Conservation (phyloP, 768 basidiomycete species). For the Lanmaoa pseudosensibilis region DNA sequence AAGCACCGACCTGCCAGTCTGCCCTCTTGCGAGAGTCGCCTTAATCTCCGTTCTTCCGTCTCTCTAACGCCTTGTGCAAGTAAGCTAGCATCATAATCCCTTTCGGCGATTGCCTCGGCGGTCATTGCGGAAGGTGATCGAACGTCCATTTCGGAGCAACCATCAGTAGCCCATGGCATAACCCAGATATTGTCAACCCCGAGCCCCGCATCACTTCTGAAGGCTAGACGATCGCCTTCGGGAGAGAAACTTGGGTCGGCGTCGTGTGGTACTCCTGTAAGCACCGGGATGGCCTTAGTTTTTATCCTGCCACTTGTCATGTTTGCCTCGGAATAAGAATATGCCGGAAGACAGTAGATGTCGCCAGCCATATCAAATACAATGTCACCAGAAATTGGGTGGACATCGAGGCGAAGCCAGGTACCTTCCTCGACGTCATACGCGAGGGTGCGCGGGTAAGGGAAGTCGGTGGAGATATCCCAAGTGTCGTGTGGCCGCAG, state of each 20-base stretch:
- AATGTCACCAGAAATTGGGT: conserved; percentile 67
- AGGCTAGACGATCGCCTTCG: conserved; percentile 59
- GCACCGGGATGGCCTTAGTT: conserved; percentile 55
- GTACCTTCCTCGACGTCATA: conserved; percentile 75
- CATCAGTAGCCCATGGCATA: conserved; percentile 51
- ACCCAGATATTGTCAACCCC: conserved; percentile 79
- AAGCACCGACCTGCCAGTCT: conserved; percentile 42
- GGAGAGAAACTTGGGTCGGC: conserved; percentile 76
- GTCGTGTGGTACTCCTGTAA: conserved; percentile 67
- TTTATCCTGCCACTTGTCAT: conserved; percentile 20
- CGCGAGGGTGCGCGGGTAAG: conserved; percentile 61
- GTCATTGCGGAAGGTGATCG: conserved; percentile 39
- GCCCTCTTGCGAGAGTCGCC: conserved; percentile 58
- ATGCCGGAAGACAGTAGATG: conserved; percentile 64
- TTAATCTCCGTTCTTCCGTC: conserved; percentile 44
- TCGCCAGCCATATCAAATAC: conserved; percentile 77
- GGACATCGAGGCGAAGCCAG: conserved; percentile 73
- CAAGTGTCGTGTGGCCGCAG: conserved; percentile 53
- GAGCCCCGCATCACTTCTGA: conserved; percentile 69
- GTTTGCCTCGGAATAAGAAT: conserved; percentile 35
- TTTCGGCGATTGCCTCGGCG: conserved; percentile 34
- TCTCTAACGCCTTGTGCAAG: conserved; percentile 53
- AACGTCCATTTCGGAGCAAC: conserved; percentile 62
- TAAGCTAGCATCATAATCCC: conserved; percentile 45
- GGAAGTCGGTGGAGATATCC: conserved; percentile 77